Base-by-base conservation (phyloP, 1,139 yeast genomes). In the Suhomyces maxii region DNA sequence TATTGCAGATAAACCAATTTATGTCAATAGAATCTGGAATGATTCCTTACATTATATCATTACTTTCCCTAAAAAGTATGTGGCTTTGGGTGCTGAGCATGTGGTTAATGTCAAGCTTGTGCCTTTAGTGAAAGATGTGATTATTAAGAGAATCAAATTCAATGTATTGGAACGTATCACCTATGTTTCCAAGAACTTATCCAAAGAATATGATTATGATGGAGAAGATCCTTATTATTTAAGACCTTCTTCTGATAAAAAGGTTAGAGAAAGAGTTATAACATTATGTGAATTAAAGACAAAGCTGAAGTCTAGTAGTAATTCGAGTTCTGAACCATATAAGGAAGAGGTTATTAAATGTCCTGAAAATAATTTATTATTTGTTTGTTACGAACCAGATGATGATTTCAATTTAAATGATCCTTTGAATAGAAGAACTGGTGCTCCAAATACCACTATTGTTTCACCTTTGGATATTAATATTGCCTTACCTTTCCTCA, bases 1-100 rank as follows among this genome's bases (percentile, higher is more conserved):
- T 0, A 80, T 88, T 8, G 80, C 86, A 4, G 86, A 87, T 60
- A 88, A 86, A 58, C 95, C 97, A 0, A 81, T 90, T 28, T 86
- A 84, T 61, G 89, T 90, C 30, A 86, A 87, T 57, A 77, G 93
- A 48, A 77, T 84, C 3, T 90, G 97, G 97, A 86, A 85, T 55
- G 84, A 87, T 52, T 67, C 93, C 0, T 69, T 90, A 37, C 86
- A 84, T 49, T 90, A 90, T 64, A 88, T 87, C 54, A 79, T 90
- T 31, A 80, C 89, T 0, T 77, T 89, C 46, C 95, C 95, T 0
- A 79, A 79, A 51, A 88, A 89, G 56, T 89, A 79, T 63, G 82
- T 89, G 6, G 75, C 91, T 0, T 70, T 89, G 42, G 91, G 91
- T 2, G 76, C 84, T 8, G 83, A 82, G 41, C 83, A 79, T 57